These are phyloP conservation scores for Colletotrichum plurivorum DNA, from an alignment of 2,329 filamentous ascomycete species.

Conservation along the genomic window DNA sequence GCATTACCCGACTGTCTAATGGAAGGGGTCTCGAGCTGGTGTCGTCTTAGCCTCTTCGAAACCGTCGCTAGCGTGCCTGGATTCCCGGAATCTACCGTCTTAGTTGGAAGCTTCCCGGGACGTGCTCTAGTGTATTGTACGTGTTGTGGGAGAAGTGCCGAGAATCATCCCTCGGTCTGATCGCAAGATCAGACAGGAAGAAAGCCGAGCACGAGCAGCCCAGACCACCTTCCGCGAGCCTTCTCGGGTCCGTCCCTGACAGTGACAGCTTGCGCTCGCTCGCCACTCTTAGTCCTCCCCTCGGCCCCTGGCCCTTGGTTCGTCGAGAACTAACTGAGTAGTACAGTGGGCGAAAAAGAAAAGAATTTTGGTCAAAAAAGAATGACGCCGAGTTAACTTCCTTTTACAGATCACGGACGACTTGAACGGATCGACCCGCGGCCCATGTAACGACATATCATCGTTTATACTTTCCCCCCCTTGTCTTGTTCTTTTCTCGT, in stretches of 20 bases:
- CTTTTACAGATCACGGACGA: not conserved
- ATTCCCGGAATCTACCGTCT: slow-evolving; percentile 8
- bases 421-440: slow-evolving; percentile 8
- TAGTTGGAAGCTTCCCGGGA: slow-evolving; percentile 14
- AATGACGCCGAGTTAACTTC: not conserved
- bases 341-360: not conserved
- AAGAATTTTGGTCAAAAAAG: no score
- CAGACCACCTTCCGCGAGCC: not conserved
- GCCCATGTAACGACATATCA: slow-evolving; percentile 10
- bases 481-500: no score
- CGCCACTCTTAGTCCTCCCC: slow-evolving; percentile 1
- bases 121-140: no score
- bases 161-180: not conserved
- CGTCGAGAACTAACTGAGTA: no score
- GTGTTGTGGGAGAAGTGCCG: not conserved
- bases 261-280: slow-evolving; percentile 8
- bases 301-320: slow-evolving; percentile 2
- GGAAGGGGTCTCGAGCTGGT: not conserved
- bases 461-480: slow-evolving; percentile 12
- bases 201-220: not conserved
- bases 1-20: not conserved
- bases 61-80: slow-evolving; percentile 6
- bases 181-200: not conserved
- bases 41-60: slow-evolving; percentile 1
- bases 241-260: not conserved